These are phyloP conservation scores for Pontederia crassipes DNA, from an alignment of 176 grass and related monocot species.

Conservation along the genomic window DNA sequence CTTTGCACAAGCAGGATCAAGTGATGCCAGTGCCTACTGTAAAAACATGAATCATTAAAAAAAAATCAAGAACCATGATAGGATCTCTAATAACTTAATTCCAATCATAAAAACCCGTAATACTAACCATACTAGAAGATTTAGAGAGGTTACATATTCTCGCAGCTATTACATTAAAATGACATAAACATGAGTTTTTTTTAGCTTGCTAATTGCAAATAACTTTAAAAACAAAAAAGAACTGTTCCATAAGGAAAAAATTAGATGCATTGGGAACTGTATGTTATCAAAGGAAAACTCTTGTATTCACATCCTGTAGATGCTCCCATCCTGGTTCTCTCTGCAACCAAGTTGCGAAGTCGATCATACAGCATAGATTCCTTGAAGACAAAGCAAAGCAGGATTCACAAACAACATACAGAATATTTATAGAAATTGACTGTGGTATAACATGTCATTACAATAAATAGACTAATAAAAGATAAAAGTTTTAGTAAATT, in stretches of 20 bases:
- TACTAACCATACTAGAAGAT: too few species aligned
- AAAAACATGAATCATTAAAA: too few species aligned
- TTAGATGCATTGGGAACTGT: not conserved
- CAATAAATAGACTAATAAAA: not conserved
- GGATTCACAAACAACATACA: not conserved
- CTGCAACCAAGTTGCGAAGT: constrained; percentile 17
- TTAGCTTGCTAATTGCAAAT: too few species aligned
- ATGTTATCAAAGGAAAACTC: not conserved
- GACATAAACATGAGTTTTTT: too few species aligned
- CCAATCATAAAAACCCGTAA: too few species aligned
- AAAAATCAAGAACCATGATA: too few species aligned
- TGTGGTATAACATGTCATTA: too few species aligned
- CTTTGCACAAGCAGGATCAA: constrained; percentile 27
- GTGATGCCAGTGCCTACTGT: constrained; percentile 19
- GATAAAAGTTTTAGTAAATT: not conserved
- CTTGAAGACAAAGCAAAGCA: constrained; percentile 1
- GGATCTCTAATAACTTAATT: too few species aligned
- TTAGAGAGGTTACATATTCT: too few species aligned
- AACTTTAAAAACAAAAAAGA: too few species aligned
- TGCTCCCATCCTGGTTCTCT: constrained; percentile 25
- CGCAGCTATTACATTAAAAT: too few species aligned
- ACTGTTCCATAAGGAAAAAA: too few species aligned
- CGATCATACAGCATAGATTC: constrained; percentile 26
- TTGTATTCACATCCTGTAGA: constrained; percentile 19
- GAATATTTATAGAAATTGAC: not conserved